Base-by-base conservation (phyloP, 176 grass and related monocot species). In the Oryza glaberrima region DNA sequence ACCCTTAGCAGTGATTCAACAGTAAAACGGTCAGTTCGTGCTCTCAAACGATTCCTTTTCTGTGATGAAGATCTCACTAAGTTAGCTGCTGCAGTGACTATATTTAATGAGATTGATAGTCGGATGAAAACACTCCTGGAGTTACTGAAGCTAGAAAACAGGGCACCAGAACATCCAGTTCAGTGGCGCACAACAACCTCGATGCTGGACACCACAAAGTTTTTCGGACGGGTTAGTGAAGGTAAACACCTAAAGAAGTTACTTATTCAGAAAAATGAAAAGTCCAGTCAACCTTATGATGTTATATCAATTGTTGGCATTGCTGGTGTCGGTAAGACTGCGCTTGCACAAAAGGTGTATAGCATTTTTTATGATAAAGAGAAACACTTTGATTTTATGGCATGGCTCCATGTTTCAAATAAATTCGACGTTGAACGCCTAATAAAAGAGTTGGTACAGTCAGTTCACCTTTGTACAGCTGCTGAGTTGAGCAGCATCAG, bases 251-350 rank as follows among this genome's bases (percentile, higher is more conserved):
- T 83, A 40, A 72, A 34, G 32, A 44, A n/a, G 11, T 34, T 83
- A 83, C 22, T 88, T 34, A 23, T 12, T n/a, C 11, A 72, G 0
- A 66, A 46, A 51, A 49, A 73, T 34, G 32, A 72, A 1, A 2
- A 78, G n/a, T 72, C 32, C n/a, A 78, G 15, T 5, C 73, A 44
- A 11, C 67, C 86, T 54, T 88, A 88, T 72, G 47, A 69, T 44
- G 73, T 88, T 34, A 72, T 94, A 77, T 36, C 92, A 9, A 43
- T 94, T 30, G 73, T 94, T 74, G 92, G 92, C 6, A 54, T 84
- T 49, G 92, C 75, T 0, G 88, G 88, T 72, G 74, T 94, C 2
- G 88, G 92, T 64, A 94, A 94, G 46, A 88, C 88, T 17, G 82
- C 92, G 0, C 38, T 91, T 44, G 70, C 85, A 6, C 80, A 88